phyloP scores from a whole-genome alignment of 78 protist genomes.

The Chrysochromulina parva region DNA sequence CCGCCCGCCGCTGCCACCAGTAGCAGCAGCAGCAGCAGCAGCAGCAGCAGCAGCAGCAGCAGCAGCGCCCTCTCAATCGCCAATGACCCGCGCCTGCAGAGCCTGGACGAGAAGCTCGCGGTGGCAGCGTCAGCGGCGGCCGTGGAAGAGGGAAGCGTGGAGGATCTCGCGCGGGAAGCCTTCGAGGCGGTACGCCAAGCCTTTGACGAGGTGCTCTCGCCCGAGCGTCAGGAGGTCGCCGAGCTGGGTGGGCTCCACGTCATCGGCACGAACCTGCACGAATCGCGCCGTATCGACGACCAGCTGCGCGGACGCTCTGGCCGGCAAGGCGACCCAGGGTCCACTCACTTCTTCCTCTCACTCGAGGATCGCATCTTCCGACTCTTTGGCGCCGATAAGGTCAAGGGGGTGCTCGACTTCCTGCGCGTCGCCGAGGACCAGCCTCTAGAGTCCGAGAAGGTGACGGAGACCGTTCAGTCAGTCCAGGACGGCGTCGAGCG shows the following conservation, averaged over 20 bases:
- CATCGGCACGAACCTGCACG: conserved; percentile 52
- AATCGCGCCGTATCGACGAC: conserved; percentile 39
- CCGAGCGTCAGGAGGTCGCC: not conserved
- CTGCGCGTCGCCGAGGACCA: not conserved
- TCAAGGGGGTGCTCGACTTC: not conserved
- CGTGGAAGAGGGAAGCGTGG: not conserved
- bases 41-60: too few relatives aligned
- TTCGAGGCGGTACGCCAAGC: not conserved
- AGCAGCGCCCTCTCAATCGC: too few relatives aligned
- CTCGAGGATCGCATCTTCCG: conserved; percentile 52
- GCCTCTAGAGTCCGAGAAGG: not conserved
- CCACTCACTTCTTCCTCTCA: conserved; percentile 53
- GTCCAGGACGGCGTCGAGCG: conserved; percentile 7
- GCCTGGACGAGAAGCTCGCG: conserved; percentile 17
- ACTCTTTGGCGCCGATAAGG: conserved; percentile 48
- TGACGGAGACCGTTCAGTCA: not conserved
- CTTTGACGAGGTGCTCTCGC: not conserved
- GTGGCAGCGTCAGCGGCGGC: conserved; percentile 27
- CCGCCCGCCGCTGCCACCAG: not conserved
- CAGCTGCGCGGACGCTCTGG: conserved; percentile 57
- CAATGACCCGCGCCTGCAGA: not conserved
- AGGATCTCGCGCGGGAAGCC: conserved; percentile 32
- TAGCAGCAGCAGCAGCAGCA: not conserved
- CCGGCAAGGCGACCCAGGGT: conserved; percentile 58
- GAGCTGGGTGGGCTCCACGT: conserved; percentile 46